phyloP scores from a whole-genome alignment of 345 rosid species.

The Reutealis trisperma region DNA sequence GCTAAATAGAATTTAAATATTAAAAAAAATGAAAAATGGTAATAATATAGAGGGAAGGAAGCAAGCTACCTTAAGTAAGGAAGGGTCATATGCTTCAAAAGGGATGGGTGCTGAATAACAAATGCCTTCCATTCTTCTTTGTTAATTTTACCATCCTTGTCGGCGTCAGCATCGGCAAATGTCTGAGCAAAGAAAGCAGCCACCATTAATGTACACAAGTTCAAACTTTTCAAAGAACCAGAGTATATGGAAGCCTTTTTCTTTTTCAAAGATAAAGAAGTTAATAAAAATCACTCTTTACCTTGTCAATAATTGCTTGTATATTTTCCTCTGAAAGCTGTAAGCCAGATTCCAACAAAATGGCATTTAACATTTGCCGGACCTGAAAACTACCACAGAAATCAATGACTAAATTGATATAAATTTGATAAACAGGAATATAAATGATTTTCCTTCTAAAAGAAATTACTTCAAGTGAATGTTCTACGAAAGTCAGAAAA shows the following conservation, averaged over 20 bases:
- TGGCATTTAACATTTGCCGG: slow-evolving; percentile 40
- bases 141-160: slow-evolving; percentile 63
- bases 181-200: slow-evolving; percentile 40
- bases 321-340: slow-evolving; percentile 29
- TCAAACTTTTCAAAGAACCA: neutral
- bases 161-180: slow-evolving; percentile 70
- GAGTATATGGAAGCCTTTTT: neutral
- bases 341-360: slow-evolving; percentile 28
- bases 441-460: neutral
- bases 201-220: neutral
- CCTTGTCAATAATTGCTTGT: slow-evolving; percentile 34
- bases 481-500: too few relatives aligned
- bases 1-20: too few relatives aligned
- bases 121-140: slow-evolving; percentile 65
- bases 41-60: too few relatives aligned
- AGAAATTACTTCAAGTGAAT: neutral
- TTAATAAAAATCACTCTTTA: neutral
- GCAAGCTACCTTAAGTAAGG: slow-evolving; percentile 53
- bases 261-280: neutral
- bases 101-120: slow-evolving; percentile 50
- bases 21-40: too few relatives aligned
- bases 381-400: slow-evolving; percentile 27
- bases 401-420: neutral
- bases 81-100: slow-evolving; percentile 76
- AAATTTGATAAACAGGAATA: too few relatives aligned